Conservation (phyloP, 108 stramenopile genomes). For the Mayamaea pseudoterrestris region DNA sequence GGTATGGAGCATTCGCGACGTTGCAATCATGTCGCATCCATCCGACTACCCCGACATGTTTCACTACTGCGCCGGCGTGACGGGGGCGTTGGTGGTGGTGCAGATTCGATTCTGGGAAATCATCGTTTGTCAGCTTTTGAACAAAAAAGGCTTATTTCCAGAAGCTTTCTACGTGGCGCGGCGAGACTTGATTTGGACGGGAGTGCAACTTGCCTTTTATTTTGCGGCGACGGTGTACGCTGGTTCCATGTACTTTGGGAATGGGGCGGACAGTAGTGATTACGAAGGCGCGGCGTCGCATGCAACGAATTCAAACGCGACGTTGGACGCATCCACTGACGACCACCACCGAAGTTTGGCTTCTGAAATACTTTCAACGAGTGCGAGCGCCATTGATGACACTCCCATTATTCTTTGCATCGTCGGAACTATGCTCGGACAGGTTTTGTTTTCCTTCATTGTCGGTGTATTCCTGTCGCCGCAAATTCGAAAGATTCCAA, state of each 20-base stretch:
- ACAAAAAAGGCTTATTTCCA: not conserved
- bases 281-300: not conserved
- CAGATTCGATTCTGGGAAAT: conserved; percentile 1
- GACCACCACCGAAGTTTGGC: not conserved
- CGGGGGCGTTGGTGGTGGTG: not conserved
- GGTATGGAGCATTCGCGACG: conserved; percentile 28
- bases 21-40: conserved; percentile 10
- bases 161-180: not conserved
- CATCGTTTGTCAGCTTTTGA: conserved; percentile 2
- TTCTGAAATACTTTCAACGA: no score
- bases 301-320: not conserved
- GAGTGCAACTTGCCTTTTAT: no score
- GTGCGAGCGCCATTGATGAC: no score
- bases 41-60: conserved; percentile 11
- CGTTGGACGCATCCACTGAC: not conserved
- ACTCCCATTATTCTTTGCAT: not conserved
- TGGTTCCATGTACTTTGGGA: conserved; percentile 6
- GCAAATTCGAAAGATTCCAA: conserved; percentile 1
- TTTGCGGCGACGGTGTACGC: not conserved
- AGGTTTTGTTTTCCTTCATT: not conserved
- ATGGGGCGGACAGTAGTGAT: no score
- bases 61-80: conserved; percentile 1
- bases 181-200: not conserved
- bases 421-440: not conserved
- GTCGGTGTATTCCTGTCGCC: not conserved